phyloP scores from a whole-genome alignment of 306 rosid genomes.

The Mucuna pruriens region DNA sequence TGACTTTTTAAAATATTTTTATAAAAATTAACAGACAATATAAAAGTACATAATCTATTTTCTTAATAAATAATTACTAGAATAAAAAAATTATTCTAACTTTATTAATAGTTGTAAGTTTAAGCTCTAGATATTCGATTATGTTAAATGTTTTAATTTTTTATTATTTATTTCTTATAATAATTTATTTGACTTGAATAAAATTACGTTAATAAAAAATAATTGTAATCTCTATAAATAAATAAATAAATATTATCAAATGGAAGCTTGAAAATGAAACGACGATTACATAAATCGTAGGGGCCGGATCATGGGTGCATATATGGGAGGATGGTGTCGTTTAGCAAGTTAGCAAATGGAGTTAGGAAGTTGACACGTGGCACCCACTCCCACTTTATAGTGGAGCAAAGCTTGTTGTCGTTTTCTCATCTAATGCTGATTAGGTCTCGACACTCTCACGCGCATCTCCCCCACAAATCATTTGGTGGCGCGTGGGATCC shows the following conservation, averaged over 20 bases:
- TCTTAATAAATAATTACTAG: too few species aligned
- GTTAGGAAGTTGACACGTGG: constrained; percentile 73
- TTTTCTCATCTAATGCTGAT: constrained; percentile 31
- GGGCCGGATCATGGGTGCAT: constrained; percentile 14
- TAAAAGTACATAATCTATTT: too few species aligned
- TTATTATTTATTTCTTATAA: too few species aligned
- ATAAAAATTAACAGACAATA: too few species aligned
- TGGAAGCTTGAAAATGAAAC: constrained; percentile 22
- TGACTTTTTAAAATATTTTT: too few species aligned
- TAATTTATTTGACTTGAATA: too few species aligned
- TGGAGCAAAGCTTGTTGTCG: constrained; percentile 46
- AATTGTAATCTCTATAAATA: too few species aligned
- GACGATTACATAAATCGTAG: not conserved
- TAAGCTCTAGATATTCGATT: too few species aligned
- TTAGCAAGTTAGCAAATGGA: constrained; percentile 45
- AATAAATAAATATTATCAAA: not conserved
- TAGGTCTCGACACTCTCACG: constrained; percentile 44
- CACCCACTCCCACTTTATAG: constrained; percentile 50
- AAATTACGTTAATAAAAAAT: too few species aligned
- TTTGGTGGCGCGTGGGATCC: constrained; percentile 52
- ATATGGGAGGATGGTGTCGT: constrained; percentile 43
- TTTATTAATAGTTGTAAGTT: too few species aligned
- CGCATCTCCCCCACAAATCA: constrained; percentile 47
- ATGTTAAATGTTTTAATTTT: too few species aligned
- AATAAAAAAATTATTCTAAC: too few species aligned